Conservation (phyloP, 2,329 filamentous ascomycete genomes). For the Scleromitrula shiraiana region DNA sequence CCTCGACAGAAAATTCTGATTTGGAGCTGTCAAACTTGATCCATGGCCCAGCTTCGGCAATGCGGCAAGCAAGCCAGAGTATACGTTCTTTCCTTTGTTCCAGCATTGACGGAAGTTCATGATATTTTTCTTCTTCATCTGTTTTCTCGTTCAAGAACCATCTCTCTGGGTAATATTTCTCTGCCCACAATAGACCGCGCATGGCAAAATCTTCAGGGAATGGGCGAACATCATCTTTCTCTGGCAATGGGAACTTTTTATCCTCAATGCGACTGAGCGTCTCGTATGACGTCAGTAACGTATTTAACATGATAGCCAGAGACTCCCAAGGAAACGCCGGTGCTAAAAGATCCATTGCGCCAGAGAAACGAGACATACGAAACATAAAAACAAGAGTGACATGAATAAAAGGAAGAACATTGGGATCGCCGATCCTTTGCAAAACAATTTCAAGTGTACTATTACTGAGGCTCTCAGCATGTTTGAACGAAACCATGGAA, state of each 20-base stretch:
- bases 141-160: slow-evolving; percentile 22
- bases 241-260: slow-evolving; percentile 15
- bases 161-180: slow-evolving; percentile 16
- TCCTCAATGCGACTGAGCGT: slow-evolving; percentile 13
- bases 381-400: slow-evolving; percentile 19
- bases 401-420: slow-evolving; percentile 20
- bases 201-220: slow-evolving; percentile 22
- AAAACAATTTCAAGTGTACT: slow-evolving; percentile 15
- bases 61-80: slow-evolving; percentile 17
- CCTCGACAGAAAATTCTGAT: slow-evolving; percentile 3
- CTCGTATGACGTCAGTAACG: slow-evolving; percentile 9
- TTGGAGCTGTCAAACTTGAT: slow-evolving; percentile 6
- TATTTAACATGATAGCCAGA: slow-evolving; percentile 16
- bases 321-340: slow-evolving; percentile 17
- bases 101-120: slow-evolving; percentile 23
- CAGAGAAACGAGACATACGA: slow-evolving; percentile 12
- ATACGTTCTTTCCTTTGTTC: slow-evolving; percentile 22
- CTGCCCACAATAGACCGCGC: slow-evolving; percentile 18
- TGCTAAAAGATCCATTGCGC: slow-evolving; percentile 14
- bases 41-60: slow-evolving; percentile 10
- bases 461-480: slow-evolving; percentile 14
- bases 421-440: slow-evolving; percentile 18
- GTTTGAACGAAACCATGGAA: slow-evolving; percentile 10
- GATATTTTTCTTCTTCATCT: slow-evolving; percentile 25
- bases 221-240: slow-evolving; percentile 18